These are phyloP conservation scores for Fusarium scirpi DNA, from an alignment of 2,329 filamentous ascomycete genomes.

Conservation along the genomic window DNA sequence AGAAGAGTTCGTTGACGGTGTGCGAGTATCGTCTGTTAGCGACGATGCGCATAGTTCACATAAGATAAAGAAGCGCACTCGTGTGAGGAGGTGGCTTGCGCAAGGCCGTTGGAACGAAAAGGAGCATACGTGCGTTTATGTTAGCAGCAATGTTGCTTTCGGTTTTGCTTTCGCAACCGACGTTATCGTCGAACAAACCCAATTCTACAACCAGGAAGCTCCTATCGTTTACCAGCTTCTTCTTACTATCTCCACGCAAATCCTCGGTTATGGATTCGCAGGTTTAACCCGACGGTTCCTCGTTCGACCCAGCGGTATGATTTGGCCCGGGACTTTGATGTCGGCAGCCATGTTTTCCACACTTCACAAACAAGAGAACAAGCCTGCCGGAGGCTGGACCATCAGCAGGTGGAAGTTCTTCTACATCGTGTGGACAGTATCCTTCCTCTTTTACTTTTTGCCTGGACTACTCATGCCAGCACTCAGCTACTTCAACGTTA, in stretches of 20 bases:
- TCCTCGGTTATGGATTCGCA: slow-evolving; percentile 87
- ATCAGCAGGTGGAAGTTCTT: slow-evolving; percentile 90
- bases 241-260: slow-evolving; percentile 86
- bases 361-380: slow-evolving; percentile 86
- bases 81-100: slow-evolving; percentile 77
- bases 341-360: slow-evolving; percentile 91
- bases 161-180: slow-evolving; percentile 91
- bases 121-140: slow-evolving; percentile 89
- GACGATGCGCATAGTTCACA: slow-evolving; percentile 34
- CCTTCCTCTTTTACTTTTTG: slow-evolving; percentile 86
- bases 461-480: slow-evolving; percentile 86
- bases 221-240: slow-evolving; percentile 83
- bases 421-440: slow-evolving; percentile 75
- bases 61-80: slow-evolving; percentile 50
- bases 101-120: slow-evolving; percentile 90
- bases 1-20: slow-evolving; percentile 65
- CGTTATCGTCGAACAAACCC: slow-evolving; percentile 89
- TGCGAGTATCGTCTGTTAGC: slow-evolving; percentile 43
- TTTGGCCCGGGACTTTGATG: slow-evolving; percentile 90
- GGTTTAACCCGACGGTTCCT: slow-evolving; percentile 84
- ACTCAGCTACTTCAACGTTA: slow-evolving; percentile 87
- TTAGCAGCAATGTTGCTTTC: slow-evolving; percentile 90
- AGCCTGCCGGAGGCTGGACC: slow-evolving; percentile 82
- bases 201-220: slow-evolving; percentile 87
- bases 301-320: slow-evolving; percentile 88